A percentile compares a stretch with the other conserved stretches of the same genome.
These are phyloP conservation scores for Eugenia klotzschiana DNA, from an alignment of 441 rosid species.

Conservation along the genomic window DNA sequence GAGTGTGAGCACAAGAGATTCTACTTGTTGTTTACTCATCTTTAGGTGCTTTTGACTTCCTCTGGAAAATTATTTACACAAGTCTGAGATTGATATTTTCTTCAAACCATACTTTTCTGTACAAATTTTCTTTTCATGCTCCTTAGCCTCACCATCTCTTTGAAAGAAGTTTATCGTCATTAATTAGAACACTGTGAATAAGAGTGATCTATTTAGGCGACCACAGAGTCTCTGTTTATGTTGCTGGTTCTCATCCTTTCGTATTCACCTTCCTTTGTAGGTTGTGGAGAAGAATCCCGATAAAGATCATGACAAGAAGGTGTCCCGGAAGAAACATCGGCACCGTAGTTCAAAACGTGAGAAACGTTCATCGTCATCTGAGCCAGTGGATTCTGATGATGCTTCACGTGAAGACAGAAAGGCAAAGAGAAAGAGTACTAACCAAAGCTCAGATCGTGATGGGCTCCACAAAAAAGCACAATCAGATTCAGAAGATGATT, in stretches of 20 bases:
- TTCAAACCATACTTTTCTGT: not conserved
- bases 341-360: conserved; percentile 24
- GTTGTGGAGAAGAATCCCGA: conserved; percentile 28
- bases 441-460: conserved; percentile 12
- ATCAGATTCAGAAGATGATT: conserved; percentile 24
- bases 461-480: conserved; percentile 16
- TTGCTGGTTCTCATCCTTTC: not conserved
- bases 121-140: not conserved
- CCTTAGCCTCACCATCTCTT: not conserved
- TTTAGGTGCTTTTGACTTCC: not conserved
- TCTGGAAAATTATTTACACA: not conserved
- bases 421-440: conserved; percentile 7
- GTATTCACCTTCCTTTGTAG: conserved; percentile 9
- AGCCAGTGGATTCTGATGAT: conserved; percentile 27
- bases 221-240: not conserved
- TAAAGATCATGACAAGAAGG: conserved; percentile 15
- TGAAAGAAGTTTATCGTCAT: not conserved
- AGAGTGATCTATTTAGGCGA: not conserved
- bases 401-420: conserved; percentile 14
- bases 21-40: not conserved
- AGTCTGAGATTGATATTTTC: not conserved
- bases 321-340: conserved; percentile 11
- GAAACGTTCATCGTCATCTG: conserved; percentile 22
- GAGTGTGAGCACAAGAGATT: not conserved
- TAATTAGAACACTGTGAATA: not conserved